These are phyloP conservation scores for Schizosaccharomyces pombe DNA, from an alignment of 805 yeast genomes.

Conservation along the genomic window DNA sequence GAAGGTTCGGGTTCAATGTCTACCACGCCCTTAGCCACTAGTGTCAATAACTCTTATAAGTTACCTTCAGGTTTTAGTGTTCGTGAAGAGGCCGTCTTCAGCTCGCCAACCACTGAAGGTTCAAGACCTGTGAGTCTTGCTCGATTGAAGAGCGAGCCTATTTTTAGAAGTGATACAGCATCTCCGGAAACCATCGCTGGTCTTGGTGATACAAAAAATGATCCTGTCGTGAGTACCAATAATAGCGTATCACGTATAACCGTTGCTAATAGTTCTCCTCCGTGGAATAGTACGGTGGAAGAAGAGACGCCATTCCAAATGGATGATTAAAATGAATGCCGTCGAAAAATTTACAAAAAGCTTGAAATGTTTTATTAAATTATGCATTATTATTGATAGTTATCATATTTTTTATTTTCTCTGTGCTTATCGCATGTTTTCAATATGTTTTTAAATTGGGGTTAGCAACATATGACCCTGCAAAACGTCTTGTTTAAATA, in stretches of 20 bases:
- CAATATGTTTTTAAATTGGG: no score
- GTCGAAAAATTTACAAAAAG: no score
- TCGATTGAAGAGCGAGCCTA: background rate
- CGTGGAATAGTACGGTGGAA: background rate
- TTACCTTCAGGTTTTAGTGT: background rate
- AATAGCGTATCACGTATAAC: background rate
- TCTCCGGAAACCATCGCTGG: background rate
- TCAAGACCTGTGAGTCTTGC: background rate
- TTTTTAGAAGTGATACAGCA: background rate
- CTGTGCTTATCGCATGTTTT: no score
- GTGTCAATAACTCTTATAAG: background rate
- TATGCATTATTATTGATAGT: no score
- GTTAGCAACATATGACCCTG: no score
- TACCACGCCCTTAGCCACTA: background rate
- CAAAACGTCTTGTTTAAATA: no score
- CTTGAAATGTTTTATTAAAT: no score
- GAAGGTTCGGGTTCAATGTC: background rate
- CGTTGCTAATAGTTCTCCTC: background rate
- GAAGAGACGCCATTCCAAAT: conserved; percentile 1
- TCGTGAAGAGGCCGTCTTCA: background rate
- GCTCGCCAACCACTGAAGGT: background rate
- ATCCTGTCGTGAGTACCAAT: background rate
- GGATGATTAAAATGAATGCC: background rate
- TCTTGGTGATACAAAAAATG: background rate
- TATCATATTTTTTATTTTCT: no score